Evolutionary conservation across 2,329 filamentous ascomycete genomes (phyloP), one percentile per base, ranked within the genome.

Genomic region (Didymella exigua): DNA sequence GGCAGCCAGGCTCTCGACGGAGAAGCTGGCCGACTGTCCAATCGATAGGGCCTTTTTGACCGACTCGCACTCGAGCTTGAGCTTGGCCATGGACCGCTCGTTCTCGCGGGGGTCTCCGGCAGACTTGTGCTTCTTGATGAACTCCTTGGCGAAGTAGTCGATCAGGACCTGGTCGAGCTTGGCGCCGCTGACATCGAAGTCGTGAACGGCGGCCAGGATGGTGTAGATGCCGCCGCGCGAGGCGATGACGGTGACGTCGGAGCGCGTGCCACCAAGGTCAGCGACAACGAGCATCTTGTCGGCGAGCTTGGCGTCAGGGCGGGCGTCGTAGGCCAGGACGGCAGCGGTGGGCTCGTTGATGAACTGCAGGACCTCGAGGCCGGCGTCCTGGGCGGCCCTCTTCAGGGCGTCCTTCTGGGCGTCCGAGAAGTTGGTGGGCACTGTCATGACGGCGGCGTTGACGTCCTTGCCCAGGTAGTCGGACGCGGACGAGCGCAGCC

Each of bases 141-240:
- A 99, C 78, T 99, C 95, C 84, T 99, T 99, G 67, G 93, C 90
- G 68, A 98, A 97, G 82, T 97, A 89, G 75, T 99, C 93, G 75
- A 96, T 90, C 55, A 99, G 84, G 44, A 93, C 89, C 75, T 95
- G 85, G 80, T 99, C 95, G 53, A 99, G 83, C 63, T 92, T 87
- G 30, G 86, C 83, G 71, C 95, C 95, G 52, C 90, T 88, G 65
- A 93, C 90, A 72, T 98, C 93, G 78, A 96, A 97, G 81, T 99
- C 95, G 80, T 98, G 95, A 26, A 89, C 86, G 11, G 93, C 96
- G 18, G 95, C 92, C 54, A 99, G 84, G 68, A 97, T 87, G 57
- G 91, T 97, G 84, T 98, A 98, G 82, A 98, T 93, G 73, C 95
- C 95, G 60, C 92, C 92, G 76, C 93, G 87, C 70, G 90, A 96